Conservation (phyloP, 2,329 filamentous ascomycete genomes). For the Phialocephala sp. region DNA sequence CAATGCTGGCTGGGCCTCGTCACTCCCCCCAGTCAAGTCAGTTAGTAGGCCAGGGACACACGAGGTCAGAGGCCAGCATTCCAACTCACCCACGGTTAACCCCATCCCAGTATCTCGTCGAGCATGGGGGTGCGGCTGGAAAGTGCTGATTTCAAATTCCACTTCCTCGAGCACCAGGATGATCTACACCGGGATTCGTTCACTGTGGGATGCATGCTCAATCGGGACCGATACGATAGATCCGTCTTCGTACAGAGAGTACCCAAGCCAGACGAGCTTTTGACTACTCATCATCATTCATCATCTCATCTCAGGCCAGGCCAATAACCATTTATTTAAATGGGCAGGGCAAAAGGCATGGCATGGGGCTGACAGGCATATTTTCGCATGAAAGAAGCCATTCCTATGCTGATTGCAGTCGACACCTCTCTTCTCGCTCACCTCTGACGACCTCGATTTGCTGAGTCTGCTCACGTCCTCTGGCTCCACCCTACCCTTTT, state of each 20-base stretch:
- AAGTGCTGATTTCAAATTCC: constrained; percentile 16
- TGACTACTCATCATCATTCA: constrained; percentile 11
- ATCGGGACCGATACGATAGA: constrained; percentile 12
- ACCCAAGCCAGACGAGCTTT: constrained; percentile 4
- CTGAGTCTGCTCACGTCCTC: constrained; percentile 10
- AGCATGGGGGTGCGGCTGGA: constrained; percentile 15
- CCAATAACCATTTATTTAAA: neutral
- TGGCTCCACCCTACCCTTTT: neutral
- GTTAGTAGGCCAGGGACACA: neutral
- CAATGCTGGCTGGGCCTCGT: neutral
- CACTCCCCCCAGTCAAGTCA: neutral
- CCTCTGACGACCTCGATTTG: neutral
- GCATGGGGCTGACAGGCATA: constrained; percentile 5
- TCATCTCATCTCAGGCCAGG: neutral
- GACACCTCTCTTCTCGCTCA: neutral
- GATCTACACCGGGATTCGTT: constrained; percentile 11
- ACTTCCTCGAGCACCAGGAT: neutral
- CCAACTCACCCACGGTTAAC: neutral
- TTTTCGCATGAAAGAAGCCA: constrained; percentile 4
- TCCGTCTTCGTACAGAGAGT: constrained; percentile 9
- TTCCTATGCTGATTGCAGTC: constrained; percentile 5
- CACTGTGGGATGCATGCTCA: constrained; percentile 6
- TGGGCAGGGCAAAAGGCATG: constrained; percentile 8
- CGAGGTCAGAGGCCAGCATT: neutral
- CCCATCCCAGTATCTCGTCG: neutral